These are phyloP conservation scores for Umbelopsis sp. DNA, from an alignment of 192 early-diverging fungal genomes.

Conservation along the genomic window DNA sequence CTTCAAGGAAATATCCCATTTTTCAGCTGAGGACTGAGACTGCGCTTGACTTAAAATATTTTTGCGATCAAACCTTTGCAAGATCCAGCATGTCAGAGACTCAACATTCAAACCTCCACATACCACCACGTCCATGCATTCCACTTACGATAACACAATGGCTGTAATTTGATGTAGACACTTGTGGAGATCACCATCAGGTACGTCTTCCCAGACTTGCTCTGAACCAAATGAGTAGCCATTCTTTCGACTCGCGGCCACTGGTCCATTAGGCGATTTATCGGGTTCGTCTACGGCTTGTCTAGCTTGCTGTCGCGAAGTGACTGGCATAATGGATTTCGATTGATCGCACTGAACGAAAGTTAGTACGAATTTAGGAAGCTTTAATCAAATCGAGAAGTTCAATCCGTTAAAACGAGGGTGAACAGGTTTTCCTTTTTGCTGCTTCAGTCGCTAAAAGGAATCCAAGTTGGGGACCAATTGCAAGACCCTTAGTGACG, in stretches of 20 bases:
- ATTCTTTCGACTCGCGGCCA: background rate
- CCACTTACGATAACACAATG: slow-evolving; percentile 1
- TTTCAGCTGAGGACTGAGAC: slow-evolving; percentile 3
- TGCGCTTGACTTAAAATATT: slow-evolving; percentile 17
- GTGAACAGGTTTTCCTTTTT: background rate
- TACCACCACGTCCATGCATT: background rate
- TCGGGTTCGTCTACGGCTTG: background rate
- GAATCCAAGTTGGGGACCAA: too few relatives aligned
- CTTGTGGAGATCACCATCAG: background rate
- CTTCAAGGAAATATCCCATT: slow-evolving; percentile 5
- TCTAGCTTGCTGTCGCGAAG: slow-evolving; percentile 12
- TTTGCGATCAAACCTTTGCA: background rate
- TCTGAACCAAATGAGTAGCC: background rate
- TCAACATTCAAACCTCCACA: background rate
- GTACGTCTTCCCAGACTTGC: background rate
- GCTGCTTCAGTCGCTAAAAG: background rate
- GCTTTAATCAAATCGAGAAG: background rate
- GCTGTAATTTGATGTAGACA: background rate
- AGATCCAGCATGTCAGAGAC: background rate
- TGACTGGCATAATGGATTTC: slow-evolving; percentile 14
- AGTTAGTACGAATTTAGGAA: background rate
- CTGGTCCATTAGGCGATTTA: background rate
- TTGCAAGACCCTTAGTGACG: too few relatives aligned
- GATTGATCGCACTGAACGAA: background rate
- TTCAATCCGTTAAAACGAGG: background rate